Evolutionary conservation across 2,329 filamentous ascomycete genomes (phyloP), one percentile per base, ranked within the genome.

Genomic region (Leptosphaerulina australis): DNA sequence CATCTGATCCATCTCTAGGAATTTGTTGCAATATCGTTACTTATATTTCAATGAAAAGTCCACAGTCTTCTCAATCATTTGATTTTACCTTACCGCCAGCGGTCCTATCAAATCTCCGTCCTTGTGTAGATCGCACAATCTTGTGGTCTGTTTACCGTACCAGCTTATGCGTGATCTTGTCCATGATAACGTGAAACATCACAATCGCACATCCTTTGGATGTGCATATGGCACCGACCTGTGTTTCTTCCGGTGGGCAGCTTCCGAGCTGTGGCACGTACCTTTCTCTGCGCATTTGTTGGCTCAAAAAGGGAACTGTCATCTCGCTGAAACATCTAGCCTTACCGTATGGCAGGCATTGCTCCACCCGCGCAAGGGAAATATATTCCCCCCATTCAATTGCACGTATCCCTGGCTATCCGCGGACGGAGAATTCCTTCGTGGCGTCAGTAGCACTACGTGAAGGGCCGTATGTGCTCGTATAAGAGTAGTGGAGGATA

Each of bases 271-370:
- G 45, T 31, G 10, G 44, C 44, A 40, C 22, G 44, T 12, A 29
- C 44, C 29, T 8, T 18, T 22, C 22, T 2, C 14, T 39, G 30
- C 37, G 34, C 44, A 35, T 22, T 20, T 34, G 20, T 43, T 26
- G 21, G 8, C 38, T n/a, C 14, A 30, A 44, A 44, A 8, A 12
- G 30, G 30, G 7, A 20, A 33, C n/a, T 15, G 12, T 43, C 45
- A 43, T 50, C 14, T 38, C 31, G 17, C 15, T 50, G 38, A 50
- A 43, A 50, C 46, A 34, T 33, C 38, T 50, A 50, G 30, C 46
- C 17, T 14, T 5, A 33, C 26, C 33, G 33, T 38, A 20, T 34
- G 31, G 34, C 38, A 44, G 15, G 20, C 29, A 18, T 31, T 20
- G 38, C 46, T 38, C 38, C 46, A 50, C 46, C n/a, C 7, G 31